Conservation (phyloP, 805 yeast genomes). For the Lipomyces kockii region DNA sequence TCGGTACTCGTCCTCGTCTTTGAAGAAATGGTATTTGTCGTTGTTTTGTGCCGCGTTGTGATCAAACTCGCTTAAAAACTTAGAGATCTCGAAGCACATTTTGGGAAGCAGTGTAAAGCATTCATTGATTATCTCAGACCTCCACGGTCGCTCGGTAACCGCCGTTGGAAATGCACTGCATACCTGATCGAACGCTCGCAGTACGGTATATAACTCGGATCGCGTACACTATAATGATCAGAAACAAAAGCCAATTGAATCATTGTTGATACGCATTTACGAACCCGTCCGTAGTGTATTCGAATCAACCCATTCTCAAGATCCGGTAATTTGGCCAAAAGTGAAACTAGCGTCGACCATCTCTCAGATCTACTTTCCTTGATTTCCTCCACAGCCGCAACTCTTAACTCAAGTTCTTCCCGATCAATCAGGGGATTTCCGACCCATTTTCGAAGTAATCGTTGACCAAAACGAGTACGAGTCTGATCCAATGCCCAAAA, state of each 20-base stretch:
- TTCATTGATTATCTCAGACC: constrained; percentile 47
- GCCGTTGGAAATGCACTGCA: constrained; percentile 40
- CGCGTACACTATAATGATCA: constrained; percentile 49
- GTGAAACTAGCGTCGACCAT: constrained; percentile 41
- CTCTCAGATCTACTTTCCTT: constrained; percentile 23
- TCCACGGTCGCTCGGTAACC: constrained; percentile 44
- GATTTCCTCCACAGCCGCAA: constrained; percentile 62
- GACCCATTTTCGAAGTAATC: constrained; percentile 74
- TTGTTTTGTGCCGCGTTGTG: constrained; percentile 40
- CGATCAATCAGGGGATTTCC: constrained; percentile 67
- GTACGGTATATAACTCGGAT: constrained; percentile 61
- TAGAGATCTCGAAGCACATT: constrained; percentile 43
- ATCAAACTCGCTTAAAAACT: constrained; percentile 39
- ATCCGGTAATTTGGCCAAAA: constrained; percentile 55
- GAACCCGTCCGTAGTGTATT: constrained; percentile 56
- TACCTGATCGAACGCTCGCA: constrained; percentile 52
- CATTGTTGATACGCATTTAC: background rate
- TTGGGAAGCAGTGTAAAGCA: constrained; percentile 50
- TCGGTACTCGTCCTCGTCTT: constrained; percentile 44
- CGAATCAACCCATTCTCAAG: constrained; percentile 61
- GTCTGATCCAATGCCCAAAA: constrained; percentile 84
- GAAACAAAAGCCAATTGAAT: background rate
- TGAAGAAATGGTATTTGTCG: constrained; percentile 40
- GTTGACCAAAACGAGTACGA: constrained; percentile 71
- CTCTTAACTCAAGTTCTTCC: constrained; percentile 61